Base-by-base conservation (phyloP, 441 rosid genomes). In the Mallotus repandus region DNA sequence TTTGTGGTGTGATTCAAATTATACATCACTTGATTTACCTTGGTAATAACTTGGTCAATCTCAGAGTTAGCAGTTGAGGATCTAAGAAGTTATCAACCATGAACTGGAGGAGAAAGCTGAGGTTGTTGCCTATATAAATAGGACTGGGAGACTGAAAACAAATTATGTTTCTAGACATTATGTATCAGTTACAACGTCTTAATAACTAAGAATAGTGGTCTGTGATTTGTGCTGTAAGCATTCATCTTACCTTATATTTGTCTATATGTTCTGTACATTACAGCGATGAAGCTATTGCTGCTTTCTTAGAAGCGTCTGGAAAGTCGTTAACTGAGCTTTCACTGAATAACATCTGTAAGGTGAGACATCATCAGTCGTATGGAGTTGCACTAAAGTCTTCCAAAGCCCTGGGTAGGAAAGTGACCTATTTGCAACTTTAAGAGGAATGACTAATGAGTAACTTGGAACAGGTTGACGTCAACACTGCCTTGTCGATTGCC, bases 261-360 rank as follows among this genome's bases (percentile, higher is more conserved):
- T 63, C 64, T 18, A 52, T 16, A 61, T 66, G 25, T 58, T 73
- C 21, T 73, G 53, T 50, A 38, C 69, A 60, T 77, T 52, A 72
- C 68, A 88, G 91, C 68, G 91, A 88, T 55, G 84, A 72, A 83
- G 88, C 83, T 69, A 38, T 88, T 75, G 85, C 91, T 3, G 85
- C 86, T 46, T 86, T 80, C 80, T 83, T 86, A 64, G 85, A 84
- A 78, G 84, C 76, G 66, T 74, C 73, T 5, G 88, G 89, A 69
- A 49, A 74, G 69, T 78, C 81, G 66, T 76, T 86, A 38, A 65
- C 41, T 71, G 75, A 77, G 54, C 86, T 86, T 70, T 79, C 83
- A 70, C 75, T 88, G 64, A 79, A 81, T 64, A 69, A 78, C 18
- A 63, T 84, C 69, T 18, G 60, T 11, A 41, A 22, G 80, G 89